Percentiles rank a stretch among this genome's conserved stretches.
These are phyloP conservation scores for Zasmidium angulare DNA, from an alignment of 2,329 filamentous ascomycete genomes.

Conservation along the genomic window DNA sequence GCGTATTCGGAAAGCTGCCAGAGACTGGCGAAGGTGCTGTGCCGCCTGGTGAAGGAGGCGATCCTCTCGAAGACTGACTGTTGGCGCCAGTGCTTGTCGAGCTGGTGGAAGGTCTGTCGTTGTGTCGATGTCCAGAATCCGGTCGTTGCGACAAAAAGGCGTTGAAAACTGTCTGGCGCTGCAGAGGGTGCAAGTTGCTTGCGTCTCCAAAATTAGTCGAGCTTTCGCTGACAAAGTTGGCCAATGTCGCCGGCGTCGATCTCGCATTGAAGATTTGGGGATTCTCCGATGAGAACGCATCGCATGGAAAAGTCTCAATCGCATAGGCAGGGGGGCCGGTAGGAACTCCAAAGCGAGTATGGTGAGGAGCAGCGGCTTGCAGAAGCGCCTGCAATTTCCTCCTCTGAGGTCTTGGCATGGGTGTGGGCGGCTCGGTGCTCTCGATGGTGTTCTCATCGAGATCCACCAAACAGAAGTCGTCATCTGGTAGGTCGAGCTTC, in stretches of 20 bases:
- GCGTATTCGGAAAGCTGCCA: constrained; percentile 73
- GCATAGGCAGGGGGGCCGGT: constrained; percentile 91
- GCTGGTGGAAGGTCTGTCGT: constrained; percentile 76
- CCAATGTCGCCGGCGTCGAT: constrained; percentile 69
- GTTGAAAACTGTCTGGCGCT: constrained; percentile 76
- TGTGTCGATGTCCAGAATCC: constrained; percentile 55
- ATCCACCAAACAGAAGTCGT: constrained; percentile 94
- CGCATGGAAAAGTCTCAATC: constrained; percentile 86
- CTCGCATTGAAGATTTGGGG: constrained; percentile 73
- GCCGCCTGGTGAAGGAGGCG: constrained; percentile 59
- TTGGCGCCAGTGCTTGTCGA: constrained; percentile 45
- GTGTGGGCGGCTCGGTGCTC: constrained; percentile 72
- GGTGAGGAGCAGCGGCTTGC: constrained; percentile 86
- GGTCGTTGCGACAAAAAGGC: constrained; percentile 78
- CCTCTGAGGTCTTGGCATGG: constrained; percentile 82
- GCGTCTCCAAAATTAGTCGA: constrained; percentile 79
- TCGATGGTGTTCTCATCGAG: constrained; percentile 89
- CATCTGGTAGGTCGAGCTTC: constrained; percentile 79
- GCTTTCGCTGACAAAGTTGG: constrained; percentile 85
- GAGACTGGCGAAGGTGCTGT: constrained; percentile 82
- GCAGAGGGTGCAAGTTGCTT: constrained; percentile 49
- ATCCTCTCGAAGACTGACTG: constrained; percentile 40
- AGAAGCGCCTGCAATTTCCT: constrained; percentile 85
- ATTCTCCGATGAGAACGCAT: constrained; percentile 86
- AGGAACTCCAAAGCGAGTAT: constrained; percentile 79